A percentile compares a stretch with the other conserved stretches of the same genome.
Evolutionary conservation across 169 alveolate genomes (phyloP).

Genomic region (Plasmodium ovale): DNA sequence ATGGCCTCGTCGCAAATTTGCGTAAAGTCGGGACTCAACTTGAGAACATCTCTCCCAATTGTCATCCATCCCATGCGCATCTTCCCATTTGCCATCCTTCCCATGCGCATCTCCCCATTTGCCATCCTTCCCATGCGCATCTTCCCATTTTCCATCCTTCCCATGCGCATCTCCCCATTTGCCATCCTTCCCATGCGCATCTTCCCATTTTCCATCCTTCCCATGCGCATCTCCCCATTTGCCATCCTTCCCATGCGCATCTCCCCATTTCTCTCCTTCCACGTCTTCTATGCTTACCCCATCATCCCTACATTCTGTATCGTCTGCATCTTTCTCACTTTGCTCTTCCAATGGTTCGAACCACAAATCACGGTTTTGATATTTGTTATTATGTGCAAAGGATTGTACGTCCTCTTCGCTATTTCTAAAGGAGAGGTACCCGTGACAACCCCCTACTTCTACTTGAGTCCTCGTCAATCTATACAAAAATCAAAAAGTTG

Average conservation of each 20-base stretch:
- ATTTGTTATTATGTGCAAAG: slow-evolving; percentile 5
- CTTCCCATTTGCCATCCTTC: background rate
- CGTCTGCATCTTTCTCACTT: background rate
- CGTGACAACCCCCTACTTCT: slow-evolving; percentile 40
- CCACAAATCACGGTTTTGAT: background rate
- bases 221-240: background rate
- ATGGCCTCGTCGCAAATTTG: background rate
- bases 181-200: background rate
- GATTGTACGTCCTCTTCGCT: slow-evolving; percentile 4
- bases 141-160: background rate
- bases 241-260: background rate
- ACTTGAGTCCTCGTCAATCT: slow-evolving; percentile 26
- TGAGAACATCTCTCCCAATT: no score
- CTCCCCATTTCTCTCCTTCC: background rate
- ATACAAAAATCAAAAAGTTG: background rate
- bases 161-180: background rate
- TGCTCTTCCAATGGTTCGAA: slow-evolving; percentile 10
- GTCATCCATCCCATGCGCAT: background rate
- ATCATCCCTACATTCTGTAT: background rate
- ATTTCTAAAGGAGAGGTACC: slow-evolving; percentile 8
- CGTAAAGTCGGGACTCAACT: no score
- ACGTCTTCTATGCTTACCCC: background rate
- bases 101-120: background rate
- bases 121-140: background rate
- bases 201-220: background rate